Evolutionary conservation across 2,329 filamentous ascomycete genomes (phyloP).

Genomic region (Paraphoma sp.): DNA sequence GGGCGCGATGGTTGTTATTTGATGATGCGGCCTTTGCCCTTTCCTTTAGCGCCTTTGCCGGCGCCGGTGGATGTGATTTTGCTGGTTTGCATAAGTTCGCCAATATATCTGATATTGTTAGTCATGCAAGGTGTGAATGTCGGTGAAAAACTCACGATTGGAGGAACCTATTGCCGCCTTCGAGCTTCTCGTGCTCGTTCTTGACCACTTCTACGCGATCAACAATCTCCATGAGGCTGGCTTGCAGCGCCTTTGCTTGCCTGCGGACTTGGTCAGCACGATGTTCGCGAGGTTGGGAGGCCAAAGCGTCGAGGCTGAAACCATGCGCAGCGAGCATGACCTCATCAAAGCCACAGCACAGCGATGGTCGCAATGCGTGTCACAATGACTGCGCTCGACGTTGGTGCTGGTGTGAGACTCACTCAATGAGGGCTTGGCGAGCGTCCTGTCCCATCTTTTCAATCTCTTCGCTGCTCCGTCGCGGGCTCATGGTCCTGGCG

Average conservation of each 20-base stretch:
- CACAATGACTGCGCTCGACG: neutral
- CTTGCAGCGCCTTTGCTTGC: constrained; percentile 87
- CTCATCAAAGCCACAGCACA: neutral
- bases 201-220: constrained; percentile 94
- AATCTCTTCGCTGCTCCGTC: constrained; percentile 88
- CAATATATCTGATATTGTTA: constrained; percentile 77
- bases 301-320: constrained; percentile 2
- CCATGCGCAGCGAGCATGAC: constrained; percentile 1
- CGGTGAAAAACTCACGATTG: constrained; percentile 63
- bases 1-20: constrained; percentile 40
- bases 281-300: neutral
- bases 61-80: constrained; percentile 64
- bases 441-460: constrained; percentile 87
- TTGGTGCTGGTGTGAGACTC: constrained; percentile 40
- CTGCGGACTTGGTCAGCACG: constrained; percentile 56
- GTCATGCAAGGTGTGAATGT: neutral
- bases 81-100: constrained; percentile 84
- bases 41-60: constrained; percentile 58
- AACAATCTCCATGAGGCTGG: constrained; percentile 86
- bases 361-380: neutral
- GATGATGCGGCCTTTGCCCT: constrained; percentile 46
- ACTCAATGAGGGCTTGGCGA: constrained; percentile 68
- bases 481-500: constrained; percentile 91
- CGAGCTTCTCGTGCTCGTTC: constrained; percentile 93
- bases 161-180: constrained; percentile 95